A percentile compares a stretch with the other conserved stretches of the same genome.
These are phyloP conservation scores for Carex littledalei DNA, from an alignment of 176 grass and related monocot genomes.

Conservation along the genomic window DNA sequence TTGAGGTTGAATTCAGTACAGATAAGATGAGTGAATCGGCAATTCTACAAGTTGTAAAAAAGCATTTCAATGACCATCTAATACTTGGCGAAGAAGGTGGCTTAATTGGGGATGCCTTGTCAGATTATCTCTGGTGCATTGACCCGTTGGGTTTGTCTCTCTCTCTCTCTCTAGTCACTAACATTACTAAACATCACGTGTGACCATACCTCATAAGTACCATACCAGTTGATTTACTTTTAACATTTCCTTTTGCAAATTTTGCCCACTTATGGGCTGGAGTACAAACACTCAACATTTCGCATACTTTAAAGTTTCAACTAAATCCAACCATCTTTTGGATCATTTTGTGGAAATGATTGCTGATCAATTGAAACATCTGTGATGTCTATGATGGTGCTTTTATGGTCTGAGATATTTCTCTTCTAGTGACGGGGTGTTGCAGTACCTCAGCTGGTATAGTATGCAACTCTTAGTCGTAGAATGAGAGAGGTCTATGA, in stretches of 20 bases:
- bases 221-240: background rate
- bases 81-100: conserved; percentile 99
- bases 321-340: background rate
- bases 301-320: background rate
- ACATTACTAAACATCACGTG: background rate
- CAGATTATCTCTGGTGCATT: conserved; percentile 98
- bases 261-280: background rate
- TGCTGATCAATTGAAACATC: background rate
- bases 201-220: background rate
- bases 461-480: too few species aligned
- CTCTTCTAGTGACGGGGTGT: background rate
- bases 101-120: conserved; percentile 74
- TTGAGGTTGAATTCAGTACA: conserved; percentile 54
- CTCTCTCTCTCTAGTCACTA: background rate
- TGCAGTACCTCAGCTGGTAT: background rate
- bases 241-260: background rate
- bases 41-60: conserved; percentile 83
- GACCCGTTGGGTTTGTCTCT: conserved; percentile 80
- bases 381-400: background rate
- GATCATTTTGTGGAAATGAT: background rate
- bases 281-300: background rate
- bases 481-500: background rate
- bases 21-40: conserved; percentile 81
- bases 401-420: background rate
- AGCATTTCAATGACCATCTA: conserved; percentile 79